Percentiles rank a stretch among this genome's conserved stretches.
These are phyloP conservation scores for Peronospora destructor DNA, from an alignment of 352 stramenopile genomes.

Conservation along the genomic window DNA sequence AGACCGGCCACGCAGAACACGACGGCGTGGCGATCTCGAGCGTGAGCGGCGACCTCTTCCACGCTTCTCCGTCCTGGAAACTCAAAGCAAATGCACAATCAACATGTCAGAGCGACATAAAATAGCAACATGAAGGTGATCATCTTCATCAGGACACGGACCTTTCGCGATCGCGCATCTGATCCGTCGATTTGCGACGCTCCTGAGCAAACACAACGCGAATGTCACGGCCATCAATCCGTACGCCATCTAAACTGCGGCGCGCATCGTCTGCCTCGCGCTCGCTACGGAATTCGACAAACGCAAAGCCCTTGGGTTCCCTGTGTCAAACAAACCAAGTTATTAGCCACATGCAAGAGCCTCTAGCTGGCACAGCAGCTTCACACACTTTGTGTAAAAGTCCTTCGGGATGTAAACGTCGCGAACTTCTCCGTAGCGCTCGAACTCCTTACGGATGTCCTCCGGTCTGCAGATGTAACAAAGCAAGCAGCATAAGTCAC, in stretches of 20 bases:
- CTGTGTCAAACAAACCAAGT: slow-evolving; percentile 25
- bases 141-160: slow-evolving; percentile 9
- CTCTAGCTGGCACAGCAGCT: background rate
- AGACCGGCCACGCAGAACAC: slow-evolving; percentile 27
- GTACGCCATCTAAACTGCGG: slow-evolving; percentile 86
- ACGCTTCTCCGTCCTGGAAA: slow-evolving; percentile 29
- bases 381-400: slow-evolving; percentile 84
- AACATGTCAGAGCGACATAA: slow-evolving; percentile 2
- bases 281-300: slow-evolving; percentile 92
- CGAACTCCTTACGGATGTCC: slow-evolving; percentile 90
- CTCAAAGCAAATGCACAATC: background rate
- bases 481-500: slow-evolving; percentile 4
- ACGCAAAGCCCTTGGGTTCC: slow-evolving; percentile 92
- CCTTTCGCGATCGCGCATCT: slow-evolving; percentile 89
- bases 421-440: slow-evolving; percentile 89
- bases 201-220: slow-evolving; percentile 95
- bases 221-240: slow-evolving; percentile 89
- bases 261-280: slow-evolving; percentile 87
- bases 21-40: slow-evolving; percentile 30
- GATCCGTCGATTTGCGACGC: slow-evolving; percentile 90
- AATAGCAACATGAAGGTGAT: background rate
- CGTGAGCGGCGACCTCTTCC: slow-evolving; percentile 27
- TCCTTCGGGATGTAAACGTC: slow-evolving; percentile 95
- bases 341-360: slow-evolving; percentile 2
- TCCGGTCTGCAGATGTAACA: slow-evolving; percentile 46